Percentiles rank a stretch among this genome's conserved stretches.
phyloP scores from a whole-genome alignment of 1,139 yeast species.

The Kodamaea fungicola region DNA sequence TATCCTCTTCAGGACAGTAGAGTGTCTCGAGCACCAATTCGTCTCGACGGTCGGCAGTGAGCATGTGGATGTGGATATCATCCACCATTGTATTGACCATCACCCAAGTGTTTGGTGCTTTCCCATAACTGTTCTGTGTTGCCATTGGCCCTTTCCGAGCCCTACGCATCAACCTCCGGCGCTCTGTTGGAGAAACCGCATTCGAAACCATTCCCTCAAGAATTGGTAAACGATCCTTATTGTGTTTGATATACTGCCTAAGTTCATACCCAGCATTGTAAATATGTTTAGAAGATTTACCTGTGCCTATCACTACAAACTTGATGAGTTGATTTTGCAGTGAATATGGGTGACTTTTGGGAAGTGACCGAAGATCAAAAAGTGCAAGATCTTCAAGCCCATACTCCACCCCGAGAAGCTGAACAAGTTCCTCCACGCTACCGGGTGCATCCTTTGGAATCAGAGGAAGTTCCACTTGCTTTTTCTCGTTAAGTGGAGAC shows the following conservation, averaged over 20 bases:
- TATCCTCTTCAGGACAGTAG: constrained; percentile 53
- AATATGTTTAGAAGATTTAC: constrained; percentile 74
- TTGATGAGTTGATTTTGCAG: constrained; percentile 31
- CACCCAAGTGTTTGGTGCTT: constrained; percentile 70
- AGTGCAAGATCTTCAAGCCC: constrained; percentile 63
- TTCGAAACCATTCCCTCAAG: constrained; percentile 73
- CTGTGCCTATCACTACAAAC: constrained; percentile 68
- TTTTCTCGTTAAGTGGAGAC: constrained; percentile 31
- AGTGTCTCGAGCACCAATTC: constrained; percentile 68
- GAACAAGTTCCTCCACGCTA: constrained; percentile 42
- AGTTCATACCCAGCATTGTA: constrained; percentile 67
- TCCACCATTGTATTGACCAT: constrained; percentile 67
- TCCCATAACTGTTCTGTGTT: constrained; percentile 56
- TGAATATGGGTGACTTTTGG: constrained; percentile 40
- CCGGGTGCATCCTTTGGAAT: constrained; percentile 59
- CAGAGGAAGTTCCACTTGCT: constrained; percentile 36
- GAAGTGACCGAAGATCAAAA: constrained; percentile 44
- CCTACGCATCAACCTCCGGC: constrained; percentile 59
- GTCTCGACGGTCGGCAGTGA: constrained; percentile 65
- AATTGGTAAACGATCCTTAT: constrained; percentile 37
- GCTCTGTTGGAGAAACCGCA: constrained; percentile 53
- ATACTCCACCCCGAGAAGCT: constrained; percentile 51
- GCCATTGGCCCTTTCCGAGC: constrained; percentile 54
- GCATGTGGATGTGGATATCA: constrained; percentile 63
- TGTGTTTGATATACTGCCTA: constrained; percentile 33